phyloP scores from a whole-genome alignment of 2,329 filamentous ascomycete genomes.

The Ilyonectria robusta region DNA sequence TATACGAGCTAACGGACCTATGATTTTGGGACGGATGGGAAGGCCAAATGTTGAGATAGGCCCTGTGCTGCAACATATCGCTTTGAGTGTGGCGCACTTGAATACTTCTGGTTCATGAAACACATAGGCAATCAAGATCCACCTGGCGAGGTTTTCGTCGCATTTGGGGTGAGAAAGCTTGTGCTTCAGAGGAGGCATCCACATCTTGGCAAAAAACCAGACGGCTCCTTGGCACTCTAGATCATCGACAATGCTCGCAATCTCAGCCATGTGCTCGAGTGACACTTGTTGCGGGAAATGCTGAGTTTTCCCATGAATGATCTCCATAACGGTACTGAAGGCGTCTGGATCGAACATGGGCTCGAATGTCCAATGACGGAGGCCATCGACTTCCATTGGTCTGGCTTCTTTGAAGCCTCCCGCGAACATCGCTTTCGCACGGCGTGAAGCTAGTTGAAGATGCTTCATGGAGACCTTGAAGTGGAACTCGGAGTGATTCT shows the following conservation, averaged over 20 bases:
- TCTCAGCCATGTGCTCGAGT: conserved; percentile 18
- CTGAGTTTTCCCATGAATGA: conserved; percentile 32
- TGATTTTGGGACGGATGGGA: conserved; percentile 19
- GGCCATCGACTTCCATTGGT: not conserved
- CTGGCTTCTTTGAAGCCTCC: not conserved
- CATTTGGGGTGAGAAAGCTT: not conserved
- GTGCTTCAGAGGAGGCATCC: conserved; percentile 23
- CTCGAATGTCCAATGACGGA: conserved; percentile 28
- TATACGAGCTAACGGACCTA: conserved; percentile 3
- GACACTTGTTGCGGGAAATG: conserved; percentile 18
- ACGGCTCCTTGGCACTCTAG: conserved; percentile 36
- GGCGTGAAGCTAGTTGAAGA: conserved; percentile 7
- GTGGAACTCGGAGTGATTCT: not conserved
- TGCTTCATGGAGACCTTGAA: conserved; percentile 25
- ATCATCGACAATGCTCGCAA: conserved; percentile 36
- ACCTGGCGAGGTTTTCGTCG: conserved; percentile 13
- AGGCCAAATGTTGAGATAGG: conserved; percentile 5
- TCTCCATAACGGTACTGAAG: conserved; percentile 33
- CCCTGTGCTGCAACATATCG: not conserved
- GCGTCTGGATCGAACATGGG: conserved; percentile 34
- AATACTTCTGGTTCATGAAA: conserved; percentile 23
- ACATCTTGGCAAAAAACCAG: conserved; percentile 25
- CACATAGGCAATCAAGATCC: conserved; percentile 32
- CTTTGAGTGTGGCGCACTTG: conserved; percentile 4
- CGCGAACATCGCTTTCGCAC: conserved; percentile 16